These are phyloP conservation scores for Yamadazyma taylorii DNA, from an alignment of 1,139 yeast genomes.

Conservation along the genomic window DNA sequence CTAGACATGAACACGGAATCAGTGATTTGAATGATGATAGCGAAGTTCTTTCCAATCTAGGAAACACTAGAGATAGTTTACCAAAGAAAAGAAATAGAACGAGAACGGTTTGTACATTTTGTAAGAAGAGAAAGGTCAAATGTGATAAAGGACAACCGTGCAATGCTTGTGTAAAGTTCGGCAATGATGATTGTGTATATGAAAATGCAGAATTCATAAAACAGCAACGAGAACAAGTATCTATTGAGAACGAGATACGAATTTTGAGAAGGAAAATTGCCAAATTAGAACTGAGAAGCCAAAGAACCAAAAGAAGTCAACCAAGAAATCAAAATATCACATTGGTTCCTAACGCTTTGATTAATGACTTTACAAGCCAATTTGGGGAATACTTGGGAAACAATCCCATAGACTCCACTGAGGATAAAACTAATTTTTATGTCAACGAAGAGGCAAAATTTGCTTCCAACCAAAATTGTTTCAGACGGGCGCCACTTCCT, in stretches of 20 bases:
- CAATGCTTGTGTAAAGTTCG: conserved; percentile 38
- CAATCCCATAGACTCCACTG: conserved; percentile 11
- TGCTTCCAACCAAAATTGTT: no score
- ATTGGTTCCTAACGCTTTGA: not conserved
- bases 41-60: no score
- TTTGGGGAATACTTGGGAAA: conserved; percentile 9
- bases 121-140: conserved; percentile 39
- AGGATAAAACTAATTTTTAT: conserved; percentile 34
- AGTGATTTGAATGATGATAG: no score
- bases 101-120: conserved; percentile 39
- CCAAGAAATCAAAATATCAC: not conserved
- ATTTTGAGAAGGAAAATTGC: conserved; percentile 8
- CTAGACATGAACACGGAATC: no score
- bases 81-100: conserved; percentile 24
- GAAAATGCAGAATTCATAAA: conserved; percentile 7
- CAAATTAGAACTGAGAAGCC: conserved; percentile 5
- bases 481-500: conserved; percentile 20
- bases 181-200: conserved; percentile 29
- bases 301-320: no score
- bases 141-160: conserved; percentile 45
- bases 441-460: not conserved
- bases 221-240: conserved; percentile 4
- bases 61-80: no score
- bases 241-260: conserved; percentile 8
- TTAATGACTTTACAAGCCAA: not conserved